Conservation (phyloP, 140 eudicot species). For the Stevia rebaudiana region DNA sequence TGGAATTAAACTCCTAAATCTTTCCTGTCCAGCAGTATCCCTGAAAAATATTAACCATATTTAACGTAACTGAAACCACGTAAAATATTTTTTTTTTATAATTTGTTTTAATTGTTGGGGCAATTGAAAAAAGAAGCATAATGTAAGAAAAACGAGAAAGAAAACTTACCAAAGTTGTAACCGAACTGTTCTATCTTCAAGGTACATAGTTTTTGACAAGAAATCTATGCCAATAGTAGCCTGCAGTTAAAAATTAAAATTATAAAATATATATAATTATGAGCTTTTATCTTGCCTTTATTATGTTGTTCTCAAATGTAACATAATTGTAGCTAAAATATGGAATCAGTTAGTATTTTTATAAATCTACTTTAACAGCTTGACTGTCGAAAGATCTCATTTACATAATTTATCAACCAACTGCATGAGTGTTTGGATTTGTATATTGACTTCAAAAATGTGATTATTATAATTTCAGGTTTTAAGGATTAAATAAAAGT, state of each 20-base stretch:
- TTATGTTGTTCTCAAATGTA: not conserved
- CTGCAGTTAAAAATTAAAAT: slow-evolving; percentile 36
- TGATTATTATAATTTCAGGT: not conserved
- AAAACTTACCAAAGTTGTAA: slow-evolving; percentile 67
- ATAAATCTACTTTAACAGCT: not conserved
- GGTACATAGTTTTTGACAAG: slow-evolving; percentile 80
- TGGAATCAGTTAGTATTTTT: not conserved
- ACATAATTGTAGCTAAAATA: not conserved
- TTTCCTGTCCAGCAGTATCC: slow-evolving; percentile 99
- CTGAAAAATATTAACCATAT: slow-evolving; percentile 33
- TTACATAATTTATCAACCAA: not conserved
- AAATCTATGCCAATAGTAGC: slow-evolving; percentile 84
- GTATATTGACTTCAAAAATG: not conserved
- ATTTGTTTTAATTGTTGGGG: not conserved
- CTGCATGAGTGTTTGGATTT: not conserved
- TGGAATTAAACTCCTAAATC: slow-evolving; percentile 95
- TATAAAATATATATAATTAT: not conserved
- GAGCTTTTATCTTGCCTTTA: not conserved
- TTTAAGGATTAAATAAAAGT: not conserved
- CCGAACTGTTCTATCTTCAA: slow-evolving; percentile 82
- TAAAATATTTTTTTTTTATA: not conserved
- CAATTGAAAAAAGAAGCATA: not conserved
- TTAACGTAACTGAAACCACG: not conserved
- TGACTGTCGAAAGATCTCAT: not conserved
- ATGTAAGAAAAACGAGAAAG: slow-evolving; percentile 8